Evolutionary conservation across 2,329 filamentous ascomycete species (phyloP).

Genomic region (Colletotrichum sp.): DNA sequence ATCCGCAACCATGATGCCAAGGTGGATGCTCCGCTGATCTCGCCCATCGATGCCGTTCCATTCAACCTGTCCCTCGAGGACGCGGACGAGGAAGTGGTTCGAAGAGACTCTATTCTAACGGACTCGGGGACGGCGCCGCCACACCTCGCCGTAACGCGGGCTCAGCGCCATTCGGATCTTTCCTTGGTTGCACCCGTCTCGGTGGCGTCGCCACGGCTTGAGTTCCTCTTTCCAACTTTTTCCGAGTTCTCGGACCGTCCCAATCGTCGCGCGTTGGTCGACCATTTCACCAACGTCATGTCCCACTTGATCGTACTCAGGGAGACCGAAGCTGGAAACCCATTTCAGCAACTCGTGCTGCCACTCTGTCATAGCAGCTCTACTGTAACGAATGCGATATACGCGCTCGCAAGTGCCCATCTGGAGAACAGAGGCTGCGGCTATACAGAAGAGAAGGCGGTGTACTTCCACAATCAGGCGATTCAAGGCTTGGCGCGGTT

Average conservation of each 20-base stretch:
- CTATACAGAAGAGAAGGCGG: constrained; percentile 56
- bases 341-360: constrained; percentile 67
- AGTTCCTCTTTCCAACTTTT: constrained; percentile 58
- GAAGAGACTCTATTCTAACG: constrained; percentile 28
- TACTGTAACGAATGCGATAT: constrained; percentile 81
- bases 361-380: constrained; percentile 60
- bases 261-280: constrained; percentile 60
- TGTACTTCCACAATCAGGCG: constrained; percentile 64
- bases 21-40: constrained; percentile 26
- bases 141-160: constrained; percentile 16
- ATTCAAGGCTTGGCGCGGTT: constrained; percentile 62
- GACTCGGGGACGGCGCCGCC: background rate
- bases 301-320: constrained; percentile 70
- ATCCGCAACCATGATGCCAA: background rate
- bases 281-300: constrained; percentile 68
- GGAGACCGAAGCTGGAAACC: constrained; percentile 63
- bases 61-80: constrained; percentile 35
- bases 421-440: constrained; percentile 65
- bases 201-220: constrained; percentile 46
- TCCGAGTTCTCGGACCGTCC: constrained; percentile 60
- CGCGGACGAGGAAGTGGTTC: constrained; percentile 24
- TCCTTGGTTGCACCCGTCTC: constrained; percentile 40
- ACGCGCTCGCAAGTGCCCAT: constrained; percentile 83
- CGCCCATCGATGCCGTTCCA: constrained; percentile 33
- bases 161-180: constrained; percentile 20